A percentile compares a stretch with the other conserved stretches of the same genome.
Evolutionary conservation across 352 stramenopile genomes (phyloP).

Genomic region (Phytophthora aleatoria): DNA sequence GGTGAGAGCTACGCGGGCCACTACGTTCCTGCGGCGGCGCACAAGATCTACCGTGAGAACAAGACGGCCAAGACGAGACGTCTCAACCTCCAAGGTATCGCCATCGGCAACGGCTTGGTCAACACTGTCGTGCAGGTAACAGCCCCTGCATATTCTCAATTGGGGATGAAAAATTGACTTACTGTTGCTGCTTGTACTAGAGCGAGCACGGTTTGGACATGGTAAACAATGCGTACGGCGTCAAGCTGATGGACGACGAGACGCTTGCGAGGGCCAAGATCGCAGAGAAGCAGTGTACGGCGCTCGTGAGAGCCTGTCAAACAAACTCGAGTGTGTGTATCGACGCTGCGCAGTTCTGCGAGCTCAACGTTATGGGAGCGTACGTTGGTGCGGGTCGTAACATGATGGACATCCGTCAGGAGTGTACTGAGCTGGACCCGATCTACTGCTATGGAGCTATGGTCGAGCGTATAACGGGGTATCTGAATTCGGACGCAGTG

Average conservation of each 20-base stretch:
- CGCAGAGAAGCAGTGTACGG: slow-evolving; percentile 35
- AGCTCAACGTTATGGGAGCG: slow-evolving; percentile 26
- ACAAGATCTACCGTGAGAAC: slow-evolving; percentile 55
- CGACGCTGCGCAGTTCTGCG: slow-evolving; percentile 30
- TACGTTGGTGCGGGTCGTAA: slow-evolving; percentile 40
- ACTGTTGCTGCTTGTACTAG: slow-evolving; percentile 5
- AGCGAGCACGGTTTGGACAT: slow-evolving; percentile 53
- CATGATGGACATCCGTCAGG: slow-evolving; percentile 59
- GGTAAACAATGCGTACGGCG: slow-evolving; percentile 60
- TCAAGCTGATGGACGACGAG: slow-evolving; percentile 47
- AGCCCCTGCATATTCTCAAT: neutral
- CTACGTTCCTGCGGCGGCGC: slow-evolving; percentile 52
- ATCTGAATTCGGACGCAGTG: slow-evolving; percentile 60
- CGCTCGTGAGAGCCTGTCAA: slow-evolving; percentile 33
- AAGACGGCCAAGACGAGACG: slow-evolving; percentile 19
- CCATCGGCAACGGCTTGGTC: slow-evolving; percentile 62
- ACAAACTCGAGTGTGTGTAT: slow-evolving; percentile 29
- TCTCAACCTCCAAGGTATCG: slow-evolving; percentile 58
- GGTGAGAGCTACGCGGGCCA: slow-evolving; percentile 67
- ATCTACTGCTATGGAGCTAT: slow-evolving; percentile 38
- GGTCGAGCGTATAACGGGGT: slow-evolving; percentile 36
- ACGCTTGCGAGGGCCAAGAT: slow-evolving; percentile 30
- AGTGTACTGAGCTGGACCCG: slow-evolving; percentile 35
- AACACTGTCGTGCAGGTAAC: slow-evolving; percentile 45
- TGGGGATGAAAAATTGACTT: neutral